Evolutionary conservation across 2,329 filamentous ascomycete species (phyloP).

Genomic region (Cordyceps fumosorosea): DNA sequence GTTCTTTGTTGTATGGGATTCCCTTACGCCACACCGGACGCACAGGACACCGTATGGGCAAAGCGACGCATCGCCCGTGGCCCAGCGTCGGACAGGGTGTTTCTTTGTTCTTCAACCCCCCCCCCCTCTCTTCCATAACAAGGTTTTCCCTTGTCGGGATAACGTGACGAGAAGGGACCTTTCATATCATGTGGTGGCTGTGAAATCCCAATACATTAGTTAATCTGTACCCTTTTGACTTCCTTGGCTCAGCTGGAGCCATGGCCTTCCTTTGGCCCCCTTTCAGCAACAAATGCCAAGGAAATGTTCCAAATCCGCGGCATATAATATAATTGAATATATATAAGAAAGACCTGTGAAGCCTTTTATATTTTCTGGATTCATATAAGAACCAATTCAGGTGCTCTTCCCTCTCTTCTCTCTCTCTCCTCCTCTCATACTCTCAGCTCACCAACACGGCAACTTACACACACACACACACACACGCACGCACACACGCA

Average conservation of each 20-base stretch:
- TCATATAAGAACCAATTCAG: too few species aligned
- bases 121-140: not conserved
- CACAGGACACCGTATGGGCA: slow-evolving; percentile 3
- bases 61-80: not conserved
- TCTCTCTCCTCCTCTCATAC: not conserved
- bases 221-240: not conserved
- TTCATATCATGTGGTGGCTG: not conserved
- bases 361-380: too few species aligned
- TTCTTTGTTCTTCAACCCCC: slow-evolving; percentile 2
- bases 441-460: not conserved
- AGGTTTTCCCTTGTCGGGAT: not conserved
- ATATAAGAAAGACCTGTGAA: too few species aligned
- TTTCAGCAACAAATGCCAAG: not conserved
- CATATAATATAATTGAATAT: too few species aligned
- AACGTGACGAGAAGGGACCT: not conserved
- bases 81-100: not conserved
- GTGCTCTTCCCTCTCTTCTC: too few species aligned
- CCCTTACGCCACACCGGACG: slow-evolving; percentile 10
- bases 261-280: not conserved
- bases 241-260: not conserved
- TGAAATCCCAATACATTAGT: not conserved
- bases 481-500: too few species aligned
- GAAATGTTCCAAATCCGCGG: too few species aligned
- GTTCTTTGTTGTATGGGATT: not conserved
- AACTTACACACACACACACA: not conserved